phyloP scores from a whole-genome alignment of 768 basidiomycete species.

The Suillus alpinus region DNA sequence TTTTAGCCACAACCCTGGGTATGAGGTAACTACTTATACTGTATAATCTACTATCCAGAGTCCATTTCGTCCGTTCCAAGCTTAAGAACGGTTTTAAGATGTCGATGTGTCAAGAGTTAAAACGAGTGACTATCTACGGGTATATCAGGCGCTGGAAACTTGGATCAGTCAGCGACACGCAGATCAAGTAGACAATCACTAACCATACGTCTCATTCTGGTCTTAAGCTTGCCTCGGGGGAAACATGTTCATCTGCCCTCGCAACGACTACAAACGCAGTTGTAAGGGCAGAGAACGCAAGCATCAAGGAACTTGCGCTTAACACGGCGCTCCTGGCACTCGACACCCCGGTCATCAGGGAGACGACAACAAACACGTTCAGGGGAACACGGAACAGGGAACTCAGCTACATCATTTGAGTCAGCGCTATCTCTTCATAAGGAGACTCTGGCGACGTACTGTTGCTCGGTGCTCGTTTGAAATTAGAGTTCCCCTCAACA shows the following conservation, averaged over 20 bases:
- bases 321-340: conserved; percentile 62
- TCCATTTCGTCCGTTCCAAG: neutral
- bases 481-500: conserved; percentile 63
- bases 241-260: conserved; percentile 25
- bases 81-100: neutral
- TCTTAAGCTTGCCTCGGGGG: conserved; percentile 17
- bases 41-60: neutral
- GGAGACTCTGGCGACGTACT: conserved; percentile 39
- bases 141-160: neutral
- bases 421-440: neutral
- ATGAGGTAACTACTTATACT: neutral
- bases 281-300: conserved; percentile 57
- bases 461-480: conserved; percentile 74
- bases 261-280: conserved; percentile 48
- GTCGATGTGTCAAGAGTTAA: neutral
- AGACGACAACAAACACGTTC: conserved; percentile 69
- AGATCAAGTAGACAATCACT: neutral
- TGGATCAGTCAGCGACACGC: neutral
- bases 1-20: neutral
- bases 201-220: conserved; percentile 11
- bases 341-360: conserved; percentile 66
- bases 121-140: neutral
- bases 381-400: conserved; percentile 74
- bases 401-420: conserved; percentile 44
- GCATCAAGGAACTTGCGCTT: conserved; percentile 52